phyloP scores from a whole-genome alignment of 129 eudicot species.

The Cynara cardunculus region DNA sequence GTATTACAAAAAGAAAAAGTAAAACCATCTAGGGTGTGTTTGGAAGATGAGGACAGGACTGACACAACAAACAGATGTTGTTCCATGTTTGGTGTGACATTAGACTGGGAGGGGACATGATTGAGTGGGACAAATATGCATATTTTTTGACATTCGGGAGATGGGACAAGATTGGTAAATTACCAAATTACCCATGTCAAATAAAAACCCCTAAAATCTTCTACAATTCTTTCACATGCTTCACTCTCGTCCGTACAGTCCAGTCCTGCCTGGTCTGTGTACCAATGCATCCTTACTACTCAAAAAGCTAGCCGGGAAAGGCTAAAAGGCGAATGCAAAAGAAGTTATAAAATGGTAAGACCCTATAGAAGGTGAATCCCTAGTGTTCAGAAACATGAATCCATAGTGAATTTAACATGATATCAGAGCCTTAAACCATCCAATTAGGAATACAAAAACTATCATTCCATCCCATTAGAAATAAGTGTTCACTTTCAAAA shows the following conservation, averaged over 20 bases:
- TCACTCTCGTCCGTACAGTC: background rate
- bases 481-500: too few relatives aligned
- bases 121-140: too few relatives aligned
- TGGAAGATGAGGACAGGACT: background rate
- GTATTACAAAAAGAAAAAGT: background rate
- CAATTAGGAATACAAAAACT: too few relatives aligned
- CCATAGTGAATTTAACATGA: background rate
- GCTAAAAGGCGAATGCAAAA: background rate
- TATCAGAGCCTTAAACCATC: background rate
- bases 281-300: background rate
- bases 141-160: too few relatives aligned
- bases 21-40: background rate
- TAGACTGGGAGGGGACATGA: too few relatives aligned
- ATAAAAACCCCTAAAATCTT: background rate
- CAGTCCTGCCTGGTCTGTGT: background rate
- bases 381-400: background rate
- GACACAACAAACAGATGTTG: background rate
- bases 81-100: background rate
- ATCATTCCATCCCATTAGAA: too few relatives aligned
- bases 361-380: background rate
- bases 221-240: background rate
- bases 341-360: background rate
- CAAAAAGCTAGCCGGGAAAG: too few relatives aligned
- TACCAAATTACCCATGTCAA: background rate
- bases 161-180: background rate